Percentiles rank a stretch among this genome's conserved stretches.
phyloP scores from a whole-genome alignment of 192 early-diverging fungal genomes.

The Gryganskiella cystojenkinii region DNA sequence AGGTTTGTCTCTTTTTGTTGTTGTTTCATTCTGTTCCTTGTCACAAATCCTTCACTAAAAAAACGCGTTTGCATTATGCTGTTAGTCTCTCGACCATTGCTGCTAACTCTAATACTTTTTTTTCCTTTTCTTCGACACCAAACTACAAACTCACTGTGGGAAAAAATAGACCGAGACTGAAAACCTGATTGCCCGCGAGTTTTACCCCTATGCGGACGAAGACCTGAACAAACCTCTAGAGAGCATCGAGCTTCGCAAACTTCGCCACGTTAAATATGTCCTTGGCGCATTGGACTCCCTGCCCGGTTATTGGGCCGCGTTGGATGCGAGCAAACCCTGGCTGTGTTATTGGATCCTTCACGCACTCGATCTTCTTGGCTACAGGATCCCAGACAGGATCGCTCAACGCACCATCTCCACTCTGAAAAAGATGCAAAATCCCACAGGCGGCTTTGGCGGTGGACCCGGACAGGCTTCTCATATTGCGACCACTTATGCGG shows the following conservation, averaged over 20 bases:
- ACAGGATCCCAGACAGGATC: constrained; percentile 58
- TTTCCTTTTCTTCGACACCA: no score
- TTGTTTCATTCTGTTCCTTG: no score
- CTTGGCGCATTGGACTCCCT: constrained; percentile 23
- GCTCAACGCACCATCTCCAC: constrained; percentile 67
- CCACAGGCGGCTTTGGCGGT: constrained; percentile 88
- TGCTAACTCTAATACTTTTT: no score
- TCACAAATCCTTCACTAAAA: no score
- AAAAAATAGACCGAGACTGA: background rate
- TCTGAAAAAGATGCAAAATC: constrained; percentile 70
- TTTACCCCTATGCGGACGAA: constrained; percentile 23
- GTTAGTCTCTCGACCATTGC: no score
- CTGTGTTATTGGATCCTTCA: constrained; percentile 92
- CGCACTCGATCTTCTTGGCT: constrained; percentile 80
- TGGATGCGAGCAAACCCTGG: constrained; percentile 93
- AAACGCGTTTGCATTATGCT: no score
- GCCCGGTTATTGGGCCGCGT: constrained; percentile 21
- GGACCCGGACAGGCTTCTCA: constrained; percentile 89
- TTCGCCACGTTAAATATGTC: constrained; percentile 36
- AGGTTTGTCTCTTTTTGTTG: constrained; percentile 64
- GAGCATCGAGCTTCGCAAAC: constrained; percentile 29
- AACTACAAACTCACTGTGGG: no score
- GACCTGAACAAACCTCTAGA: constrained; percentile 14
- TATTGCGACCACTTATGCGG: constrained; percentile 90
- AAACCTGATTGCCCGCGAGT: background rate